Percentiles rank a stretch among this genome's conserved stretches.
These are phyloP conservation scores for Cystobasidium ongulense DNA, from an alignment of 768 basidiomycete species.

Conservation along the genomic window DNA sequence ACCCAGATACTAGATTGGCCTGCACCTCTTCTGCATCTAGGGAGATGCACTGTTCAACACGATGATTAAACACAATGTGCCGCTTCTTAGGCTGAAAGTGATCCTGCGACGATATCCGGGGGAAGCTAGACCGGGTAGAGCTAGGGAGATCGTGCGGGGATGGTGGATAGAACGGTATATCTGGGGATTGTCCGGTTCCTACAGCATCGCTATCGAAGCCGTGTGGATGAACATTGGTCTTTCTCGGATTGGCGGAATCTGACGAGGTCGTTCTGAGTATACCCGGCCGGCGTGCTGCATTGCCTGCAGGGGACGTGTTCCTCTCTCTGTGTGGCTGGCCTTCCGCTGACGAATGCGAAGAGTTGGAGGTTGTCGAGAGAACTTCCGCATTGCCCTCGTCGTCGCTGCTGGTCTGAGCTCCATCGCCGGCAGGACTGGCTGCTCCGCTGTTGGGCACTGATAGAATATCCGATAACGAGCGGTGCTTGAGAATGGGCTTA, in stretches of 20 bases:
- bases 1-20: slow-evolving; percentile 16
- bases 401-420: neutral
- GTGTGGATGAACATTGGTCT: neutral
- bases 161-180: neutral
- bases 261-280: neutral
- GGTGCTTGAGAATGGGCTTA: slow-evolving; percentile 93
- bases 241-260: neutral
- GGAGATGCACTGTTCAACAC: slow-evolving; percentile 85
- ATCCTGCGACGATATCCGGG: slow-evolving; percentile 33
- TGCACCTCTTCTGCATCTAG: slow-evolving; percentile 46
- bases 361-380: neutral
- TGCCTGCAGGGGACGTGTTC: neutral
- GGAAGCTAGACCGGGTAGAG: neutral
- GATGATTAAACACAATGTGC: slow-evolving; percentile 95
- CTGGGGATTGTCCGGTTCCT: neutral
- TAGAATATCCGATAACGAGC: slow-evolving; percentile 82
- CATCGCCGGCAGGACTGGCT: neutral
- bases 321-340: neutral
- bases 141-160: neutral
- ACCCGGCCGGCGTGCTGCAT: neutral
- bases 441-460: slow-evolving; percentile 20
- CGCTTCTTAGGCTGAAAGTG: slow-evolving; percentile 30
- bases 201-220: neutral
- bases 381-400: neutral
- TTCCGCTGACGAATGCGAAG: neutral